Evolutionary conservation across 805 yeast genomes (phyloP).

Genomic region (Candida oleophila): DNA sequence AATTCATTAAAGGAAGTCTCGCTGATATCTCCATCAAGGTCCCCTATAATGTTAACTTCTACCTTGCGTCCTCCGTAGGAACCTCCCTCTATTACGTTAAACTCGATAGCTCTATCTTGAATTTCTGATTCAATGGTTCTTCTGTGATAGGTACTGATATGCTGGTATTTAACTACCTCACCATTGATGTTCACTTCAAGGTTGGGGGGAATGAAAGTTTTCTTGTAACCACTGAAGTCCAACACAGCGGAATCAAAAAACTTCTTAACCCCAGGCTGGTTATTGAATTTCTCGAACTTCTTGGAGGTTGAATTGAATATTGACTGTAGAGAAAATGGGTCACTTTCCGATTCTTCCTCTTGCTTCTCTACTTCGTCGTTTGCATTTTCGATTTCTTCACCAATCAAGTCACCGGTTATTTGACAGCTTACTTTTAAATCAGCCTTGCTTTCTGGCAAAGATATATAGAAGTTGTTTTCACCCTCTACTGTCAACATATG

Average conservation of each 20-base stretch:
- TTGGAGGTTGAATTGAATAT: slow-evolving; percentile 15
- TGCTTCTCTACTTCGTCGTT: slow-evolving; percentile 5
- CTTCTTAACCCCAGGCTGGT: slow-evolving; percentile 43
- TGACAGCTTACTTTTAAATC: slow-evolving; percentile 49
- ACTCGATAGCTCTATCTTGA: slow-evolving; percentile 36
- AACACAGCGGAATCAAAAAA: slow-evolving; percentile 39
- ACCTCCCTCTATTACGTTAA: slow-evolving; percentile 56
- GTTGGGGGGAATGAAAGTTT: slow-evolving; percentile 36
- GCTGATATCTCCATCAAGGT: slow-evolving; percentile 18
- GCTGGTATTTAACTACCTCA: slow-evolving; percentile 40
- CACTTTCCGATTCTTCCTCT: slow-evolving; percentile 3
- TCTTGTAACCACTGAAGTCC: slow-evolving; percentile 37
- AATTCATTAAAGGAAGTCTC: slow-evolving; percentile 23
- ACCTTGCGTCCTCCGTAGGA: slow-evolving; percentile 51
- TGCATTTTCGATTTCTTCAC: slow-evolving; percentile 8
- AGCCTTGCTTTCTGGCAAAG: slow-evolving; percentile 38
- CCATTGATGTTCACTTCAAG: slow-evolving; percentile 41
- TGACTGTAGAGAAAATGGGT: not conserved
- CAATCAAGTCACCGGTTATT: slow-evolving; percentile 32
- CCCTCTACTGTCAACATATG: slow-evolving; percentile 44
- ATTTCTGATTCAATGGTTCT: slow-evolving; percentile 36
- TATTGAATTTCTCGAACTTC: slow-evolving; percentile 26
- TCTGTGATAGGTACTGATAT: slow-evolving; percentile 36
- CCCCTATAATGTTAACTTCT: slow-evolving; percentile 50
- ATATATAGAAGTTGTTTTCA: slow-evolving; percentile 41